These are phyloP conservation scores for Fusarium setosum DNA, from an alignment of 2,329 filamentous ascomycete species.

Conservation along the genomic window DNA sequence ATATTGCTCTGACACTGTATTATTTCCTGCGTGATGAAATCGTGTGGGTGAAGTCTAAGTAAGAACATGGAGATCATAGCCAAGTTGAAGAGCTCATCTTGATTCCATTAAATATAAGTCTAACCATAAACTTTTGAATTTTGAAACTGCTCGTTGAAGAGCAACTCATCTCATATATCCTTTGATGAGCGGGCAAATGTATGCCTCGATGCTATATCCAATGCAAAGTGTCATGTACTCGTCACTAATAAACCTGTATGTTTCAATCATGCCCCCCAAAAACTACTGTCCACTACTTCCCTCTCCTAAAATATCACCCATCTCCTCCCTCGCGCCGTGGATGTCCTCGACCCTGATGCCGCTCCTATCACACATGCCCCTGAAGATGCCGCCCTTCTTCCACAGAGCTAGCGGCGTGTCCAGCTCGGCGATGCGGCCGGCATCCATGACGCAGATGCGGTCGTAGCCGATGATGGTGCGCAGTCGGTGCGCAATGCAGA, in stretches of 20 bases:
- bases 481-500: slow-evolving; percentile 93
- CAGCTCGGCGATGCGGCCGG: slow-evolving; percentile 87
- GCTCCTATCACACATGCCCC: slow-evolving; percentile 88
- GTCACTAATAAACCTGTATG: background rate
- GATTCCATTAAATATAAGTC: too few relatives aligned
- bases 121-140: background rate
- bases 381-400: slow-evolving; percentile 81
- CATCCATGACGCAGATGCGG: slow-evolving; percentile 96
- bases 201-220: background rate
- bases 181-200: background rate
- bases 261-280: background rate
- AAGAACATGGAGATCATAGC: too few relatives aligned
- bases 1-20: too few relatives aligned
- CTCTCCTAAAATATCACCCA: slow-evolving; percentile 34
- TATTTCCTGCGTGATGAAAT: too few relatives aligned
- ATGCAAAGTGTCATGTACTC: background rate
- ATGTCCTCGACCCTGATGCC: slow-evolving; percentile 75
- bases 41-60: too few relatives aligned
- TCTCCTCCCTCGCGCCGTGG: slow-evolving; percentile 52
- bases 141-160: background rate
- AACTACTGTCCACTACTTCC: slow-evolving; percentile 16
- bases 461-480: slow-evolving; percentile 96
- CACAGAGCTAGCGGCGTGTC: slow-evolving; percentile 81
- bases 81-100: too few relatives aligned
- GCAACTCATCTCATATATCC: background rate